A percentile compares a stretch with the other conserved stretches of the same genome.
These are phyloP conservation scores for Coniella vitis DNA, from an alignment of 2,329 filamentous ascomycete genomes.

Conservation along the genomic window DNA sequence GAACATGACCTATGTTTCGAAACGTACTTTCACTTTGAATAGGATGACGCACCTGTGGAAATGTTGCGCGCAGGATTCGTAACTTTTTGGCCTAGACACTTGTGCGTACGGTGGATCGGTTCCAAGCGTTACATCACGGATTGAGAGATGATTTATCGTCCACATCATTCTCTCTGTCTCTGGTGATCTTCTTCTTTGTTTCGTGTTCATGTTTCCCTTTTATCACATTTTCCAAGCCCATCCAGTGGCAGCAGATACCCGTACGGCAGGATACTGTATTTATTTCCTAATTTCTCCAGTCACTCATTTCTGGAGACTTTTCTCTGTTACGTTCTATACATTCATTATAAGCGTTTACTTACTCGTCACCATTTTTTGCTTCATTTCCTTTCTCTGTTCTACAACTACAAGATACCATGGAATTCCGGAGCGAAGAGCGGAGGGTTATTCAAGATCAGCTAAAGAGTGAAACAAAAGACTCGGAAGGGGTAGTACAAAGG, in stretches of 20 bases:
- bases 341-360: constrained; percentile 1
- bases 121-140: no score
- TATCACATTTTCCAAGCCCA: constrained; percentile 12
- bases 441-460: not conserved
- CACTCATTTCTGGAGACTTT: constrained; percentile 10
- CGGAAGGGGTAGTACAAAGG: not conserved
- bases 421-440: not conserved
- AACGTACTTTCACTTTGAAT: no score
- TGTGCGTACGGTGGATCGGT: no score
- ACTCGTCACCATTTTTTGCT: no score
- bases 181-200: not conserved
- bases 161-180: no score
- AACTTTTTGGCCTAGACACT: no score
- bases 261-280: constrained; percentile 9
- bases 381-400: not conserved
- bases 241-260: constrained; percentile 11
- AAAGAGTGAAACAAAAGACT: not conserved
- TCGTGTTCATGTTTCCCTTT: not conserved
- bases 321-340: constrained; percentile 4
- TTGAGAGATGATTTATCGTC: no score
- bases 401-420: not conserved
- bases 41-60: no score
- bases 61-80: no score
- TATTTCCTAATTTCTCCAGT: constrained; percentile 11
- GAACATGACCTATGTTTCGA: no score